Evolutionary conservation across 2,329 filamentous ascomycete genomes (phyloP), one percentile per base, ranked within the genome.

Genomic region (Diaporthe helianthi): DNA sequence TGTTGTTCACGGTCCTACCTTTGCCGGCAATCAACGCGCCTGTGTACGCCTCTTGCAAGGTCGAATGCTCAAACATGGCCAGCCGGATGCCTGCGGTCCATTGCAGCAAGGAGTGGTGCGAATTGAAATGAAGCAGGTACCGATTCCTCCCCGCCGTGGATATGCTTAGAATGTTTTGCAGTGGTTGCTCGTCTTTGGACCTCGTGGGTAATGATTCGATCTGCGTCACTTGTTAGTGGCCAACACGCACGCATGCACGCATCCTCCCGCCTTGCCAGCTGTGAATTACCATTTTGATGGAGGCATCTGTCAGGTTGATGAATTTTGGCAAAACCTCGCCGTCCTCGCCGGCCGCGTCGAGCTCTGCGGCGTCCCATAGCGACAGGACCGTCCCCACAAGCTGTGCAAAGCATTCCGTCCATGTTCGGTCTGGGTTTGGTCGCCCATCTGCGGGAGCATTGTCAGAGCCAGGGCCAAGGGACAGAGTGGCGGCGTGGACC

Each of bases 361-460:
- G 86, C 78, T 96, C 94, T 73, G 92, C 90, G 29, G 95, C 94
- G 80, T 99, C 95, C 96, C 96, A 99, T 61, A 98, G 83, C 8
- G 96, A 98, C 69, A 99, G 83, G 19, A 98, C 93, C 1, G 96
- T 98, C 73, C 96, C 96, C 22, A 98, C 93, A 19, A 99, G 89
- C 79, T 98, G 96, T 52, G 95, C 94, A 81, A 98, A 99, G 80
- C 93, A 98, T 83, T 99, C 96, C 46, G 92, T 92, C 96, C 96
- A 99, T 73, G 90, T 93, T 75, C 96, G 87, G 80, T 98, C 94
- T 51, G 87, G 81, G 77, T 95, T 97, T 13, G 94, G 92, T 72
- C 92, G 90, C 63, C 96, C 96, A 80, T 95, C 94, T 97, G 79
- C 31, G 69, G 51, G 71, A 60, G 44, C 36, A 66, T 58, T 19